These are phyloP conservation scores for Ceriops zippeliana DNA, from an alignment of 345 rosid genomes.

Conservation along the genomic window DNA sequence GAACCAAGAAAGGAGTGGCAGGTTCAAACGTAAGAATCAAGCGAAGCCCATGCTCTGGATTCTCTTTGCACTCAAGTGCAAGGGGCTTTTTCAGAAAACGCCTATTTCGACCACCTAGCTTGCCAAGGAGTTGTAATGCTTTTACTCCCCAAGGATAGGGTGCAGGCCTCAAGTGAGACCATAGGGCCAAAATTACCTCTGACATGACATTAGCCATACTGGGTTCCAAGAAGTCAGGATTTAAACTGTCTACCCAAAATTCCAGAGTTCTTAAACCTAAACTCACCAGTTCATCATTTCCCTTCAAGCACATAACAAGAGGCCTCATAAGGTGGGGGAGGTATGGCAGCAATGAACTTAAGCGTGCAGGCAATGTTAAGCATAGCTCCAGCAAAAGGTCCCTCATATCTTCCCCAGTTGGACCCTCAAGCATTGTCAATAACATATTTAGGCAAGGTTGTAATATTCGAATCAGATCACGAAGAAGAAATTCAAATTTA, in stretches of 20 bases:
- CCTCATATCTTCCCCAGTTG: slow-evolving; percentile 91
- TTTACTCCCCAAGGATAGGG: slow-evolving; percentile 95
- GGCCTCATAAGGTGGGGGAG: slow-evolving; percentile 94
- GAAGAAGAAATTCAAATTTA: slow-evolving; percentile 82
- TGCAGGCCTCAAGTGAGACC: slow-evolving; percentile 94
- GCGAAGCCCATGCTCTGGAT: slow-evolving; percentile 96
- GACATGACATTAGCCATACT: slow-evolving; percentile 98
- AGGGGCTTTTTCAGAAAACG: slow-evolving; percentile 96
- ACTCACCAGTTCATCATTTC: slow-evolving; percentile 85
- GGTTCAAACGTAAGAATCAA: slow-evolving; percentile 96
- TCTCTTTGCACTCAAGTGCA: slow-evolving; percentile 96
- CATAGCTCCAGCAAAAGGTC: slow-evolving; percentile 92
- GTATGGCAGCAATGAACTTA: slow-evolving; percentile 87
- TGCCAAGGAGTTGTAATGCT: slow-evolving; percentile 93
- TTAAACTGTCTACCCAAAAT: slow-evolving; percentile 99
- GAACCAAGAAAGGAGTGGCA: slow-evolving; percentile 88
- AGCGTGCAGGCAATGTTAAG: slow-evolving; percentile 91
- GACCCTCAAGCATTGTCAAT: slow-evolving; percentile 91
- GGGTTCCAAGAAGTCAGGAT: slow-evolving; percentile 97
- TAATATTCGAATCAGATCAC: slow-evolving; percentile 82
- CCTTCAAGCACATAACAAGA: slow-evolving; percentile 82
- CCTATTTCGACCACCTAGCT: slow-evolving; percentile 97
- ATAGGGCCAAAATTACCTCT: slow-evolving; percentile 90
- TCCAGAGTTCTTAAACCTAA: slow-evolving; percentile 91
- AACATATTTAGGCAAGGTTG: slow-evolving; percentile 94